phyloP scores from a whole-genome alignment of 2,329 filamentous ascomycete genomes.

The Bipolaris zeicola region DNA sequence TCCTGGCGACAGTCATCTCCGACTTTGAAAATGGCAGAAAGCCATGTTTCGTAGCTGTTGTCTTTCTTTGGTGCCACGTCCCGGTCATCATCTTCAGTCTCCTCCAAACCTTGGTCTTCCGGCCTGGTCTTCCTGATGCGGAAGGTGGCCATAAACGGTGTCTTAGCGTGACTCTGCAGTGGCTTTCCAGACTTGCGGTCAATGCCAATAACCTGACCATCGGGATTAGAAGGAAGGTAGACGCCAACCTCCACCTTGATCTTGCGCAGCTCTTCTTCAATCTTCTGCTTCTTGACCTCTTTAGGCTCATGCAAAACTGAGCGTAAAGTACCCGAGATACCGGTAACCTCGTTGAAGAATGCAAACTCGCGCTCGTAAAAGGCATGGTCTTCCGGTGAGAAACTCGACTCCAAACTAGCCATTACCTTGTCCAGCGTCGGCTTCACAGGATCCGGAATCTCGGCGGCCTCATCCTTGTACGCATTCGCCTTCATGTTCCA shows the following conservation, averaged over 20 bases:
- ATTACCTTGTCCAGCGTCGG: slow-evolving; percentile 91
- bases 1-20: slow-evolving; percentile 98
- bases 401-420: slow-evolving; percentile 79
- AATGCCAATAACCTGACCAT: slow-evolving; percentile 96
- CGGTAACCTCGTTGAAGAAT: slow-evolving; percentile 98
- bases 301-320: slow-evolving; percentile 91
- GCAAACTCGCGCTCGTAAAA: slow-evolving; percentile 95
- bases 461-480: slow-evolving; percentile 94
- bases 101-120: slow-evolving; percentile 33
- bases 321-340: slow-evolving; percentile 92
- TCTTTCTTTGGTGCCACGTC: slow-evolving; percentile 36
- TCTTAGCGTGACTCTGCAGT: slow-evolving; percentile 95
- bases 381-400: slow-evolving; percentile 74
- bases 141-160: slow-evolving; percentile 99
- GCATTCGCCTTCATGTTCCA: slow-evolving; percentile 99
- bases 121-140: slow-evolving; percentile 82
- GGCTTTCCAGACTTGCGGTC: slow-evolving; percentile 98
- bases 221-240: slow-evolving; percentile 95
- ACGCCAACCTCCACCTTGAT: slow-evolving; percentile 97
- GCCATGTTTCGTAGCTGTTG: slow-evolving; percentile 90
- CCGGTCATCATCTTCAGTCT: slow-evolving; percentile 43
- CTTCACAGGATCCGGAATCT: slow-evolving; percentile 90
- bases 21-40: slow-evolving; percentile 99
- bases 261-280: slow-evolving; percentile 96
- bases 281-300: slow-evolving; percentile 98